phyloP scores from a whole-genome alignment of 2,329 filamentous ascomycete genomes.

The Pseudogymnoascus sp. region DNA sequence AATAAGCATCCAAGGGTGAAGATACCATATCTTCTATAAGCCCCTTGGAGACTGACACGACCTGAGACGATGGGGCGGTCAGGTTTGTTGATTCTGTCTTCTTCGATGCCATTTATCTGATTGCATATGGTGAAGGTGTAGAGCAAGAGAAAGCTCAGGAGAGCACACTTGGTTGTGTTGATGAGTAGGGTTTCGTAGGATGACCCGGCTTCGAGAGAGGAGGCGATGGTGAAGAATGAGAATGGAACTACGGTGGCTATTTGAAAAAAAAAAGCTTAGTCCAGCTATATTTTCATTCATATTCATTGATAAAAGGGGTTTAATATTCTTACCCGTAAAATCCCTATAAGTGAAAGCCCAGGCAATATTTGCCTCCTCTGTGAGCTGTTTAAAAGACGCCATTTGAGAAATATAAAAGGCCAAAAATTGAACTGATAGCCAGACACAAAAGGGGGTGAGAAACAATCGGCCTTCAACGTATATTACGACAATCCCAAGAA shows the following conservation, averaged over 20 bases:
- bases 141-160: not conserved
- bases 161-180: not conserved
- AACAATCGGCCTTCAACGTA: too few species aligned
- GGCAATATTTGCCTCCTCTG: not conserved
- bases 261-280: not conserved
- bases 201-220: not conserved
- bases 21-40: not conserved
- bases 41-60: not conserved
- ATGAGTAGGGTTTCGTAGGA: not conserved
- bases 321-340: not conserved
- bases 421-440: constrained; percentile 24
- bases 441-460: too few species aligned
- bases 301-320: not conserved
- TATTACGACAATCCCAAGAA: too few species aligned
- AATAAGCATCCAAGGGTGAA: not conserved
- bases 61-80: not conserved
- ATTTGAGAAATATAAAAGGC: not conserved
- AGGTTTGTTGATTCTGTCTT: not conserved
- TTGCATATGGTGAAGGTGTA: constrained; percentile 6
- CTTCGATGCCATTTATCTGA: not conserved
- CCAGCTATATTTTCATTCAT: not conserved
- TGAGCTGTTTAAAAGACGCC: not conserved
- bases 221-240: not conserved
- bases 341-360: not conserved
- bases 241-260: not conserved